Conservation (phyloP, 306 rosid species). For the Comarum palustre region DNA sequence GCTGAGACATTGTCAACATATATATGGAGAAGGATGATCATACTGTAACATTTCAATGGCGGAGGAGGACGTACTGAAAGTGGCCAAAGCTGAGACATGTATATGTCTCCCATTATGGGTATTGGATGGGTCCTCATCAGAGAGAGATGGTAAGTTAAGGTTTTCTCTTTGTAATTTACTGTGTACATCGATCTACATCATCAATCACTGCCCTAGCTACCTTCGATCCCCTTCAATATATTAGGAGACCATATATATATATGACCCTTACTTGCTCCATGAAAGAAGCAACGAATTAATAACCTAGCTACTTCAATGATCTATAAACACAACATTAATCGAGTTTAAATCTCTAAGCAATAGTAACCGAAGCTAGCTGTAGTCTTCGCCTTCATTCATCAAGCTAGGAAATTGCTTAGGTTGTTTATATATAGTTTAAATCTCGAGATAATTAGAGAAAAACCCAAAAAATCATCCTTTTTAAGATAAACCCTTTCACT, state of each 20-base stretch:
- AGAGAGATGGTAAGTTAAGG: conserved; percentile 53
- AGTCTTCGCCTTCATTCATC: too few species aligned
- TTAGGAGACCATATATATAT: neutral
- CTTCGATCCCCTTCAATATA: neutral
- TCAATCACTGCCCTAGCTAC: neutral
- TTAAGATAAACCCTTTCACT: too few species aligned
- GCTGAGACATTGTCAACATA: neutral
- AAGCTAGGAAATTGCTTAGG: too few species aligned
- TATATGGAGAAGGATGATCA: neutral
- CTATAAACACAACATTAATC: neutral
- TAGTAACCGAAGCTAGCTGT: too few species aligned
- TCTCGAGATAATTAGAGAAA: too few species aligned
- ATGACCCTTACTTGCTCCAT: neutral
- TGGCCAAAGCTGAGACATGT: conserved; percentile 42
- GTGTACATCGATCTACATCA: neutral
- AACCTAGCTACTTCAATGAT: neutral
- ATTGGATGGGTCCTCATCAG: conserved; percentile 58
- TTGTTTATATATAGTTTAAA: too few species aligned
- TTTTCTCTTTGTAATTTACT: conserved; percentile 20
- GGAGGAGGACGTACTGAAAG: conserved; percentile 27
- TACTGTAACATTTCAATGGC: neutral
- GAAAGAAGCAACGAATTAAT: neutral
- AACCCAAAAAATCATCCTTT: too few species aligned
- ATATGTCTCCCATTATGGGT: conserved; percentile 77
- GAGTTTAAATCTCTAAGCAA: neutral